Conservation (phyloP, 768 basidiomycete genomes). For the Candolleomyces eurysporus region DNA sequence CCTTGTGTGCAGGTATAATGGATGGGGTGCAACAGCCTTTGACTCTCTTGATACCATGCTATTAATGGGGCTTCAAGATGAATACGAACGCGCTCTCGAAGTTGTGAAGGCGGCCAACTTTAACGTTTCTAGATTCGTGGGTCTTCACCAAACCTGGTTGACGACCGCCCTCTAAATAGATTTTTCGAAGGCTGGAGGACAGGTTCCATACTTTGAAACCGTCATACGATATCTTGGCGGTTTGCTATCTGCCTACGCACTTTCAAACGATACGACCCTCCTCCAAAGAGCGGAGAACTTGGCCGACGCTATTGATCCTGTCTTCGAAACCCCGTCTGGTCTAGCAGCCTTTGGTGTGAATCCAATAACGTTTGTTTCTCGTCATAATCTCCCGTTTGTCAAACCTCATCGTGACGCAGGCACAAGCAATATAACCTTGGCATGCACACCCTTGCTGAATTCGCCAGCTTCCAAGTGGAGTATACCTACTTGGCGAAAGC, state of each 20-base stretch:
- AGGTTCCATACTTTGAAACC: conserved; percentile 75
- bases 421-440: conserved; percentile 23
- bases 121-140: conserved; percentile 39
- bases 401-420: conserved; percentile 10
- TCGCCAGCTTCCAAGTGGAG: conserved; percentile 80
- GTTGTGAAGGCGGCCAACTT: conserved; percentile 52
- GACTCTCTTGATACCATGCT: conserved; percentile 88
- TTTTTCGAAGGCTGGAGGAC: conserved; percentile 11
- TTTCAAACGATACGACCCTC: conserved; percentile 61
- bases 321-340: conserved; percentile 68
- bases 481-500: conserved; percentile 80
- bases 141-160: background rate
- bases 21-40: conserved; percentile 75
- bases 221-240: conserved; percentile 91
- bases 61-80: conserved; percentile 71
- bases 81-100: conserved; percentile 64
- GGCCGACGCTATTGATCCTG: conserved; percentile 65
- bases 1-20: conserved; percentile 57
- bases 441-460: conserved; percentile 65
- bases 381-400: conserved; percentile 15
- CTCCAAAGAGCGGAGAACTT: conserved; percentile 77
- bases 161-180: background rate
- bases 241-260: conserved; percentile 77
- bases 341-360: conserved; percentile 73
- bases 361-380: conserved; percentile 44